Base-by-base conservation (phyloP, 352 stramenopile species). In the Ophiocytium majus region DNA sequence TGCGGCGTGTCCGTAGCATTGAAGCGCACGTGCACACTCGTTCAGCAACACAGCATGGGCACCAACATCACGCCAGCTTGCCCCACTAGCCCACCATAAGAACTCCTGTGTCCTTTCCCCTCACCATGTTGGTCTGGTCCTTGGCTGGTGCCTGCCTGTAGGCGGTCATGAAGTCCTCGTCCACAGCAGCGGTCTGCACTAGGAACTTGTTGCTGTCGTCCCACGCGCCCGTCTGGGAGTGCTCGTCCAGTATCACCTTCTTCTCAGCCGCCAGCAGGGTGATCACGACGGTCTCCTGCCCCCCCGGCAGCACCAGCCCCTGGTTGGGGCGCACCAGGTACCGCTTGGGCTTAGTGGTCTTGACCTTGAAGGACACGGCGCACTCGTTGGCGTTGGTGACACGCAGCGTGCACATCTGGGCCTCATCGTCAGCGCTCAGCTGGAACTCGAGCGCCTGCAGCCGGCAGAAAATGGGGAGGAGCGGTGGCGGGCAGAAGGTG, bases 291-390 rank as follows among this genome's bases (percentile, higher is more conserved):
- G 85, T 88, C 88, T 93, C 90, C 0, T 90, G 90, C 0, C 84
- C 88, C 43, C 88, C 88, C 17, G 92, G 92, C 66, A 84, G 83
- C 36, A 95, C 90, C 76, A 93, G 90, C 28, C 92, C 92, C 89
- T 95, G 92, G 83, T 95, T 95, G 9, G 92, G 92, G 76, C 91
- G 89, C 35, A 95, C 92, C n/a, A 95, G 85, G 85, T 95, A 95
- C 76, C 85, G 64, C 80, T 88, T 88, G 49, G 85, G 85, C 81
- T 88, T 88, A 43, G 85, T 88, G n/a, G 85, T 88, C 75, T 88
- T 88, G 19, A 88, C 85, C 81, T 88, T 88, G 81, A 88, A 88
- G n/a, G 85, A 64, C 9, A 80, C 50, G 32, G 63, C 50, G 33
- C 33, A 82, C 34, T 50, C 74, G 17, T 31, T 28, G 5, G 37